Conservation (phyloP, 768 basidiomycete species). For the Termitomyces sp. region DNA sequence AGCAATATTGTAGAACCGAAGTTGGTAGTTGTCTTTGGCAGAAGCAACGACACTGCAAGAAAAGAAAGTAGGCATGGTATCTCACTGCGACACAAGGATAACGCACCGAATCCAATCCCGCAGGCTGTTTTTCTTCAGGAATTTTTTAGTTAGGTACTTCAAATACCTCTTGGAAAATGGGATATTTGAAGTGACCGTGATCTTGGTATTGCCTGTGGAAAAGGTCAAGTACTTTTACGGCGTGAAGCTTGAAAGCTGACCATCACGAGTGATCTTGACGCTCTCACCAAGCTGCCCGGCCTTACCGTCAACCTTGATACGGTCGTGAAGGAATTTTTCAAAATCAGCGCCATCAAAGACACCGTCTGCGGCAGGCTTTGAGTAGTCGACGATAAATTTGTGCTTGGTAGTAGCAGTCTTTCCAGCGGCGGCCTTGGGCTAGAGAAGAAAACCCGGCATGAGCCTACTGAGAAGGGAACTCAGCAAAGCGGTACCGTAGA, state of each 20-base stretch:
- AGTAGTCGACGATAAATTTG: conserved; percentile 85
- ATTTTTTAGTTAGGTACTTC: conserved; percentile 99
- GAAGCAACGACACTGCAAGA: conserved; percentile 77
- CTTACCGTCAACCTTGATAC: conserved; percentile 91
- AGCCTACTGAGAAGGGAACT: conserved; percentile 92
- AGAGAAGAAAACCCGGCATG: conserved; percentile 36
- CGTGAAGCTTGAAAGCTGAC: conserved; percentile 35
- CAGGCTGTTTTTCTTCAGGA: conserved; percentile 94
- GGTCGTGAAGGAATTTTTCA: conserved; percentile 89
- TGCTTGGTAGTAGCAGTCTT: conserved; percentile 54
- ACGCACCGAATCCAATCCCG: conserved; percentile 92
- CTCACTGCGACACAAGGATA: background rate
- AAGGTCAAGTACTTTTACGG: background rate
- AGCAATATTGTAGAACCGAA: conserved; percentile 91
- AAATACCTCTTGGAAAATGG: conserved; percentile 96
- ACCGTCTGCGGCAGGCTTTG: conserved; percentile 59
- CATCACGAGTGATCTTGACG: conserved; percentile 83
- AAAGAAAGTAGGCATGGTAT: background rate
- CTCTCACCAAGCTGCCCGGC: conserved; percentile 87
- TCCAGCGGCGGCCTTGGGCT: conserved; percentile 55
- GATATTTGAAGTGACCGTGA: conserved; percentile 81
- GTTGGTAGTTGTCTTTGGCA: conserved; percentile 88
- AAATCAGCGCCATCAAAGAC: conserved; percentile 58
- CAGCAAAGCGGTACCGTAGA: conserved; percentile 74
- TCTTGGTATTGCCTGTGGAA: conserved; percentile 62